Evolutionary conservation across 2,329 filamentous ascomycete genomes (phyloP), one percentile per base, ranked within the genome.

Genomic region (Nemania sp.): DNA sequence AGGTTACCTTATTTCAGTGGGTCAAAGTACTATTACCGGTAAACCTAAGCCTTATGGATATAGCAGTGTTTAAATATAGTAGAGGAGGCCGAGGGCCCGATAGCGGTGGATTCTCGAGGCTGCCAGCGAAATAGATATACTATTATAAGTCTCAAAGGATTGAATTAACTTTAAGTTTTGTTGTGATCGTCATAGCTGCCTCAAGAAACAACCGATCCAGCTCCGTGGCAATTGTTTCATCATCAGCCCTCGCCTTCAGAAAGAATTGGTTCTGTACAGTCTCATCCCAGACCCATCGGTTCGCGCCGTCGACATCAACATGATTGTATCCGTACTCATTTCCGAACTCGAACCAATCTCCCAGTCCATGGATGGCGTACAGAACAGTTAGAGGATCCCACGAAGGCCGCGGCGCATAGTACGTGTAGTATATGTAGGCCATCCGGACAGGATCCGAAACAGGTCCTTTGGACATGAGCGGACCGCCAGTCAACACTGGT

Each of bases 351-450:
- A 77, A 75, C 9, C 74, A 15, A 1, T 63, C 66, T 0, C 65
- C 68, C 7, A 74, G 52, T 0, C 74, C 74, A 0, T 65, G 28
- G 3, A 73, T 68, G 3, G 70, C 74, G 47, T 77, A 77, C 19
- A 75, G 49, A 2, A 74, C 64, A 1, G 75, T 70, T 15, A 78
- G 52, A 1, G 73, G 73, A 55, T 78, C 75, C 74, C 74, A 77
- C 0, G 73, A 73, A 42, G 68, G 54, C 7, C 72, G 64, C 1
- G 68, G 45, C 1, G 52, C 60, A 24, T 65, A 62, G 50, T 73
- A 73, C 11, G 70, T 68, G 56, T 77, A 76, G 60, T 70, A 77
- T 1, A 68, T 54, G 52, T 77, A 77, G 2, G 73, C 73, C 22
- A 64, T 64, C 3, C 68, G 61, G 1, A 75, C 66, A 0, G 74